Evolutionary conservation across 345 rosid genomes (phyloP), one percentile per base, ranked within the genome.

Genomic region (Pistacia integerrima): DNA sequence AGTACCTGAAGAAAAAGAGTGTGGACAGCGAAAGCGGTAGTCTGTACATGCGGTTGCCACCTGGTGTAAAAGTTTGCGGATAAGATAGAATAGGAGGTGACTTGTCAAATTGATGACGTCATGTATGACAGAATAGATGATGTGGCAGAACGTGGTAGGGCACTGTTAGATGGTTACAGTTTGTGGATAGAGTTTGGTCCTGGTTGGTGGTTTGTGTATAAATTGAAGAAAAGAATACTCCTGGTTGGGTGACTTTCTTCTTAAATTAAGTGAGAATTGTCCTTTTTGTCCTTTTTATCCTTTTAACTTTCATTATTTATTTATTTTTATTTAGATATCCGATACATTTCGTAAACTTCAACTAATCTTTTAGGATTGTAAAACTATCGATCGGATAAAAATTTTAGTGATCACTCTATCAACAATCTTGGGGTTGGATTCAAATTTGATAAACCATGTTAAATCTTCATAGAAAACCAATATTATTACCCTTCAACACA

Each of bases 271-370:
- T 1, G 0, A 58, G 71, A 20, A 81, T 76, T 79, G 73, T 75
- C 85, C n/a, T 9, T 72, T 79, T 81, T 73, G 22, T 55, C 86
- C 88, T 9, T 72, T 79, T 81, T 73, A 18, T 55, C 86, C 88
- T 46, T 33, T 1, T 0, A 25, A n/a, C 1, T 20, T 46, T 63
- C 46, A 64, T 20, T 17, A 35, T 48, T 18, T 25, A 0, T 25
- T 25, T 25, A 25, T 25, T 25, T 25, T 25, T 25, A 25, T 25
- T 25, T 25, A n/a, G n/a, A n/a, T n/a, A n/a, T n/a, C n/a, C n/a
- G n/a, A n/a, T n/a, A n/a, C n/a, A n/a, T n/a, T 25, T 0, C 25
- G 25, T 25, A 1, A 0, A 25, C 25, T 25, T 25, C 25, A 25
- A 25, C 25, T 25, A 25, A 25, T 25, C 25, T 25, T 0, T 25